Percentiles rank a stretch among this genome's conserved stretches.
These are phyloP conservation scores for Coemansia sp. DNA, from an alignment of 192 early-diverging fungal genomes.

Conservation along the genomic window DNA sequence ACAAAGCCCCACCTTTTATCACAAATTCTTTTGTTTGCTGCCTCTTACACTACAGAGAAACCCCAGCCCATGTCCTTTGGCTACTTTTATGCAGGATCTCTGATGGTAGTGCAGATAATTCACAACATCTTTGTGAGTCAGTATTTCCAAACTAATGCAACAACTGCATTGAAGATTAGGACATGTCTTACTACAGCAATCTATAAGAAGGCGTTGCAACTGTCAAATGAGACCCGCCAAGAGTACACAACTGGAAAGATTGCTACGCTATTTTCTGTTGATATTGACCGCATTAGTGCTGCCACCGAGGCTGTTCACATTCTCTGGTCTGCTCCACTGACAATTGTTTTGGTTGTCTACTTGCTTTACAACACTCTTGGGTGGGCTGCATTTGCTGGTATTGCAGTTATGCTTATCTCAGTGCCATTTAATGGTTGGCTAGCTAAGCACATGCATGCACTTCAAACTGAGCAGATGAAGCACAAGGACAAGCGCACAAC, in stretches of 20 bases:
- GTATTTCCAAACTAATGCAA: constrained; percentile 76
- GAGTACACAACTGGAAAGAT: constrained; percentile 77
- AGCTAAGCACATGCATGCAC: constrained; percentile 58
- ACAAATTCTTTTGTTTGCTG: constrained; percentile 60
- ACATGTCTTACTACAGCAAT: constrained; percentile 73
- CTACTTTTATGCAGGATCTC: constrained; percentile 67
- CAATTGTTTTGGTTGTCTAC: constrained; percentile 67
- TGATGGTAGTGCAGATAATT: constrained; percentile 67
- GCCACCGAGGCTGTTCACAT: constrained; percentile 68
- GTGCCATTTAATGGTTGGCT: constrained; percentile 72
- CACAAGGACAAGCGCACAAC: constrained; percentile 73
- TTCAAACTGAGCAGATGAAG: constrained; percentile 77
- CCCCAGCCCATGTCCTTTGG: constrained; percentile 66
- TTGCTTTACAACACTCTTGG: constrained; percentile 80
- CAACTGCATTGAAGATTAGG: constrained; percentile 66
- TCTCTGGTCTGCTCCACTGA: constrained; percentile 70
- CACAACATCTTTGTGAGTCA: constrained; percentile 82
- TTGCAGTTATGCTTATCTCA: constrained; percentile 71
- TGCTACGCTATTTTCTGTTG: constrained; percentile 61
- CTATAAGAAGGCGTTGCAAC: constrained; percentile 74
- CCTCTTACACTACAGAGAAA: constrained; percentile 11
- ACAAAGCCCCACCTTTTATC: constrained; percentile 74
- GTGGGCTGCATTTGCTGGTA: constrained; percentile 77
- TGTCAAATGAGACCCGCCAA: constrained; percentile 76
- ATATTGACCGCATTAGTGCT: constrained; percentile 59